Base-by-base conservation (phyloP, 371 early-diverging fungal genomes). In the Actinomucor elegans region DNA sequence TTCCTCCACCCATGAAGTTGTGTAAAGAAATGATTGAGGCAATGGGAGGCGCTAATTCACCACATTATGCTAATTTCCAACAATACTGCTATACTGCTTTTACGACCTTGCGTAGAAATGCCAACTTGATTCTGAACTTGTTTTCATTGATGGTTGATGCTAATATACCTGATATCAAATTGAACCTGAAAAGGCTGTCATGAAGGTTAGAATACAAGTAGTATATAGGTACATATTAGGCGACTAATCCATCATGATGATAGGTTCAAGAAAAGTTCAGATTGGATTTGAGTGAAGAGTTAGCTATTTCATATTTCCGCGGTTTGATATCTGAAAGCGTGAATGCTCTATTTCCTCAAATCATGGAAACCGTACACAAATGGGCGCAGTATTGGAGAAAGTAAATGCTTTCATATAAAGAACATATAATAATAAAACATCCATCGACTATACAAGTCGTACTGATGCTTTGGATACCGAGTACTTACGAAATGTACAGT, bases 21-120 rank as follows among this genome's bases (percentile, higher is more conserved):
- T 94, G 94, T 63, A 95, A 94, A 66, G 99, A 99, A 74, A 99
- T 99, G 98, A 94, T 97, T 21, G 99, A 99, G 59, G 94, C 93
- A 0, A 96, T 99, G 97, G 97, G 97, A 35, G 97, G 98, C 10
- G 84, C 90, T 21, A 75, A 83, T 40, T 90, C 92, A 2, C 80
- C 75, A 12, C 83, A 86, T 48, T 97, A 94, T 69, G 83, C 86
- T 55, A 80, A 85, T 46, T 99, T 99, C 77, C 84, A 86, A 61
- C 86, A 88, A 41, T 91, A 91, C 64, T 95, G 94, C 59, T 96
- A 91, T 69, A 90, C 92, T 4, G 93, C 98, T 0, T 99, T 93
- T 69, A 93, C 90, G 49, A 92, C 89, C 31, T 76, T 97, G 15
- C 82, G 99, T 35, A 93, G 94, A 60, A 87, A 85, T 31, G 93